Percentiles rank a stretch among this genome's conserved stretches.
Conservation (phyloP, 768 basidiomycete species). For the Termitomyces sp. region DNA sequence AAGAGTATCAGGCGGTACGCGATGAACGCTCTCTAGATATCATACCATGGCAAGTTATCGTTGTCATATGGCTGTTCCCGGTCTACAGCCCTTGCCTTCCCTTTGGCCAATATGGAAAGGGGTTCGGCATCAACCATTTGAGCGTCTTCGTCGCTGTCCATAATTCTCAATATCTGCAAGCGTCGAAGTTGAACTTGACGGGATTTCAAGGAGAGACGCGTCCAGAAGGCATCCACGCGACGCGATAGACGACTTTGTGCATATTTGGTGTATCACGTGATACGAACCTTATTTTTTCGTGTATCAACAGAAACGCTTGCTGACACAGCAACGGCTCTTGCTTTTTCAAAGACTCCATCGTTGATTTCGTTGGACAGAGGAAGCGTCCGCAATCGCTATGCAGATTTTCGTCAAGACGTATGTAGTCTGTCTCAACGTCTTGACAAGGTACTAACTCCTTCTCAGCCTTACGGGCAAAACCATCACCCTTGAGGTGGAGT, state of each 20-base stretch:
- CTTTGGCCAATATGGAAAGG: slow-evolving; percentile 40
- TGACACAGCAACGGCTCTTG: slow-evolving; percentile 41
- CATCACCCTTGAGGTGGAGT: slow-evolving; percentile 97
- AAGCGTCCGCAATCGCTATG: slow-evolving; percentile 75
- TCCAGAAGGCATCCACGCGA: slow-evolving; percentile 7
- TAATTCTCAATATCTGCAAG: slow-evolving; percentile 16
- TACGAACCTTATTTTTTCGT: slow-evolving; percentile 10
- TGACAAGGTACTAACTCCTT: neutral
- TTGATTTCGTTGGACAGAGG: slow-evolving; percentile 86
- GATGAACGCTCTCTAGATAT: slow-evolving; percentile 1
- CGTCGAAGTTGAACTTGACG: neutral
- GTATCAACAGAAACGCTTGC: slow-evolving; percentile 15
- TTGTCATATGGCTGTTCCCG: slow-evolving; percentile 34
- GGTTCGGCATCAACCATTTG: slow-evolving; percentile 45
- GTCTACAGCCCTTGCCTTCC: slow-evolving; percentile 63
- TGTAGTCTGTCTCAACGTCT: slow-evolving; percentile 22
- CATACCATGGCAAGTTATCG: slow-evolving; percentile 82
- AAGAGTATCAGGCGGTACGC: neutral
- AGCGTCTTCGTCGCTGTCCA: slow-evolving; percentile 57
- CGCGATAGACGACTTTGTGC: slow-evolving; percentile 4
- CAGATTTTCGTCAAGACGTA: slow-evolving; percentile 99
- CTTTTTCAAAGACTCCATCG: slow-evolving; percentile 94
- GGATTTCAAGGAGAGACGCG: neutral
- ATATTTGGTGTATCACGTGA: slow-evolving; percentile 4
- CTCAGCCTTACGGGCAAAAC: slow-evolving; percentile 96